Evolutionary conservation across 2,329 filamentous ascomycete species (phyloP).

Genomic region (Xylaria sp.): DNA sequence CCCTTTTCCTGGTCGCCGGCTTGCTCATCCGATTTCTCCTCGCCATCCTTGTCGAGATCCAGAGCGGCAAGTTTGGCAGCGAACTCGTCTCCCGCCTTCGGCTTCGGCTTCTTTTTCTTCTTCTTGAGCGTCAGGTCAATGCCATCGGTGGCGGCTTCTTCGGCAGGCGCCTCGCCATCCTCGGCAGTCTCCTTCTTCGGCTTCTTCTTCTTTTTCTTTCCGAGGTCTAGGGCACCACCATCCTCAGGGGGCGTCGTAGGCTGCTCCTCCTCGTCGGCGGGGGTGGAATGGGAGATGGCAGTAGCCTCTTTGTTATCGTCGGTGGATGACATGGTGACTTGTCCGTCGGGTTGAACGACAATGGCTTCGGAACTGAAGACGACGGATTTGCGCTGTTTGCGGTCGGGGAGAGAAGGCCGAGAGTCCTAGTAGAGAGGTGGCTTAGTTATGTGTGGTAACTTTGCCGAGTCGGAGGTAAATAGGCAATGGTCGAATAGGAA

Average conservation of each 20-base stretch:
- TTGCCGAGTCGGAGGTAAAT: neutral
- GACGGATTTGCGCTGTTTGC: slow-evolving; percentile 90
- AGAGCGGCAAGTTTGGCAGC: slow-evolving; percentile 71
- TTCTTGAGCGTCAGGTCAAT: slow-evolving; percentile 86
- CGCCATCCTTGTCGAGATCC: slow-evolving; percentile 66
- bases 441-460: slow-evolving; percentile 24
- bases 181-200: slow-evolving; percentile 64
- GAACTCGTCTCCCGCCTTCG: slow-evolving; percentile 59
- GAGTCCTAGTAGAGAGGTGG: slow-evolving; percentile 39
- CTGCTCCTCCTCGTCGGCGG: slow-evolving; percentile 52
- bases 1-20: slow-evolving; percentile 84
- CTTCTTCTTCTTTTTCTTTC: slow-evolving; percentile 75
- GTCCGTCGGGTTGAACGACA: slow-evolving; percentile 90
- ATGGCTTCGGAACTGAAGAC: slow-evolving; percentile 89
- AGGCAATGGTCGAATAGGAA: slow-evolving; percentile 14
- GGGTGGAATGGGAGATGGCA: slow-evolving; percentile 74
- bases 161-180: slow-evolving; percentile 62
- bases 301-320: slow-evolving; percentile 79
- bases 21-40: slow-evolving; percentile 64
- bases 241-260: slow-evolving; percentile 54
- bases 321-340: slow-evolving; percentile 78
- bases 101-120: slow-evolving; percentile 67
- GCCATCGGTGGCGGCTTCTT: slow-evolving; percentile 67
- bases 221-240: slow-evolving; percentile 71
- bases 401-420: slow-evolving; percentile 56